Evolutionary conservation across 257 asterid species (phyloP).

Genomic region (Przewalskia tangutica): DNA sequence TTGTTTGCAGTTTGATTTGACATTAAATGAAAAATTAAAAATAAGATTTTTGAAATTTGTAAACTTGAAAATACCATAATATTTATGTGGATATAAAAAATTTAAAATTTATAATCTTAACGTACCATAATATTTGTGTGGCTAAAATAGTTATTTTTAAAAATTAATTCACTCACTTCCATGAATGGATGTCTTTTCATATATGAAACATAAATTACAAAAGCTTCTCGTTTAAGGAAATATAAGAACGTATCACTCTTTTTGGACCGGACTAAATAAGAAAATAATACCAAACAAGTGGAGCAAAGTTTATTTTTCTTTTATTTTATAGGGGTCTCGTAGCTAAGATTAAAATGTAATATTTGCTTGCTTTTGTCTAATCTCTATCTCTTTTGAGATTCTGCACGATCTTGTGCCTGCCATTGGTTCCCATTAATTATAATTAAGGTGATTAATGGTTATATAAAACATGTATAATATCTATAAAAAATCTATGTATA

Average conservation of each 20-base stretch:
- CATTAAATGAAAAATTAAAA: too few species aligned
- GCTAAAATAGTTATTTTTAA: too few species aligned
- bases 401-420: conserved; percentile 5
- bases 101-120: neutral
- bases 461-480: neutral
- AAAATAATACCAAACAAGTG: neutral
- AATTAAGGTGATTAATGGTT: conserved; percentile 7
- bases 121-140: neutral
- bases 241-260: too few species aligned
- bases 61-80: neutral
- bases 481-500: neutral
- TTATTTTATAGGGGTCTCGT: neutral
- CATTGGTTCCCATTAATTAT: conserved; percentile 19
- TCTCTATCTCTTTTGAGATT: neutral
- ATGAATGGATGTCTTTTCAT: too few species aligned
- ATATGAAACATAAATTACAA: too few species aligned
- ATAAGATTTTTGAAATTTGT: neutral
- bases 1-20: neutral
- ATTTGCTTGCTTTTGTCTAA: neutral
- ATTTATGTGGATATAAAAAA: neutral
- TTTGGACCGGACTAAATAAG: too few species aligned
- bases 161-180: too few species aligned
- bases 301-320: neutral
- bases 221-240: too few species aligned
- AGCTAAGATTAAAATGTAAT: conserved; percentile 1